Conservation (phyloP, 2,329 filamentous ascomycete genomes). For the Cordyceps cateniannulata region DNA sequence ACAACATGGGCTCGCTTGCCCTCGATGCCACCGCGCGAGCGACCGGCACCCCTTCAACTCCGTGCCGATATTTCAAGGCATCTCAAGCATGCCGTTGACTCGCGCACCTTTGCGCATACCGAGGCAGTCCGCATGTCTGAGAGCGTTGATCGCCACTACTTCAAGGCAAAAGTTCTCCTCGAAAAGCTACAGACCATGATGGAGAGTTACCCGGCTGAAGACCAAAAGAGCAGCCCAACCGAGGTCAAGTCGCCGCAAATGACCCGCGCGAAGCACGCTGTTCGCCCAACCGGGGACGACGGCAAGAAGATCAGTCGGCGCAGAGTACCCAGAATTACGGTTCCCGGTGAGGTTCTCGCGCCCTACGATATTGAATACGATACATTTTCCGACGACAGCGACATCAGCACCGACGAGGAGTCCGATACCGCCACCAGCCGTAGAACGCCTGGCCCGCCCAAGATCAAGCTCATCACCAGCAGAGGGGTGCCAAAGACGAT, state of each 20-base stretch:
- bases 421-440: conserved; percentile 32
- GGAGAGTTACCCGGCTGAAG: conserved; percentile 52
- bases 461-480: conserved; percentile 43
- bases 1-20: conserved; percentile 51
- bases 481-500: conserved; percentile 37
- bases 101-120: conserved; percentile 52
- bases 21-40: conserved; percentile 37
- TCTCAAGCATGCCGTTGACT: conserved; percentile 46
- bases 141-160: conserved; percentile 56
- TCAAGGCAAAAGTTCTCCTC: conserved; percentile 51
- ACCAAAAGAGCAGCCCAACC: conserved; percentile 46
- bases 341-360: conserved; percentile 59
- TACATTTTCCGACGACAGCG: conserved; percentile 46
- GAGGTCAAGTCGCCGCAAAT: conserved; percentile 48
- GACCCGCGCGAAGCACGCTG: conserved; percentile 40
- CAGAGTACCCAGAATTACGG: conserved; percentile 52
- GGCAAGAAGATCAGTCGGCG: conserved; percentile 41
- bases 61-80: conserved; percentile 55
- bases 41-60: conserved; percentile 43
- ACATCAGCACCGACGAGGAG: conserved; percentile 47
- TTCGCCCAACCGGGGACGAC: conserved; percentile 37
- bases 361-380: conserved; percentile 61
- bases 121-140: conserved; percentile 59
- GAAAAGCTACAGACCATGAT: conserved; percentile 54
- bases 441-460: conserved; percentile 32